Evolutionary conservation across 495 filamentous ascomycete genomes (phyloP), one percentile per base, ranked within the genome.

Genomic region (Trichoderma reesei): DNA sequence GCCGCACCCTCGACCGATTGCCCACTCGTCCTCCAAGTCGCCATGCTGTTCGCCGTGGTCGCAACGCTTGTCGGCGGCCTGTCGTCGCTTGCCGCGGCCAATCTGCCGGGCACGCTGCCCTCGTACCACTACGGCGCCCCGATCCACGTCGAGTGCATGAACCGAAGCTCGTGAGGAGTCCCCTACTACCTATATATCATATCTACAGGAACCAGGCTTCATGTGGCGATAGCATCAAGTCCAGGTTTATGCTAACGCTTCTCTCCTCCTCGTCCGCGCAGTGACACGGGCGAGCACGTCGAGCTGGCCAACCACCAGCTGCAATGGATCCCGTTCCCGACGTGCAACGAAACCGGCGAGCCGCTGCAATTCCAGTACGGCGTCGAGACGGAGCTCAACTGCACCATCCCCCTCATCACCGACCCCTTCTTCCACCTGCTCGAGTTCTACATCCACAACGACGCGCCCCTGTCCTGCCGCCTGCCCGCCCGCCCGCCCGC

Each of bases 401-500:
- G 94, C 80, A 98, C 94, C 60, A 89, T 98, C 73, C 77, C 86
- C 70, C 82, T 89, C 70, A 83, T 97, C 70, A 79, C 85, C 70
- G 94, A 98, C 76, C 84, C 87, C 20, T 87, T 96, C 80, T 98
- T 94, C 83, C 94, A 98, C 77, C 87, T 98, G 51, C 85, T 97
- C 74, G 94, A 98, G 77, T 97, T 96, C 83, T 98, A 97, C 83
- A 87, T 98, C 69, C 94, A 98, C 80, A 91, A 88, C 78, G 94
- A 98, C 74, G 91, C 90, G 11, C 94, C 94, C 37, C 82, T 98
- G 56, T 87, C 91, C 59, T 98, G 94, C 76, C 92, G 94, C 65
- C 83, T 98, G 2, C 92, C 93, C 46, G 86, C 90, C 10, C 85
- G 84, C 6, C 92, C 92, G 0, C 76, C 87, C 8, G 71, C 77